Base-by-base conservation (phyloP, 495 filamentous ascomycete genomes). In the Margaritispora aquatica region DNA sequence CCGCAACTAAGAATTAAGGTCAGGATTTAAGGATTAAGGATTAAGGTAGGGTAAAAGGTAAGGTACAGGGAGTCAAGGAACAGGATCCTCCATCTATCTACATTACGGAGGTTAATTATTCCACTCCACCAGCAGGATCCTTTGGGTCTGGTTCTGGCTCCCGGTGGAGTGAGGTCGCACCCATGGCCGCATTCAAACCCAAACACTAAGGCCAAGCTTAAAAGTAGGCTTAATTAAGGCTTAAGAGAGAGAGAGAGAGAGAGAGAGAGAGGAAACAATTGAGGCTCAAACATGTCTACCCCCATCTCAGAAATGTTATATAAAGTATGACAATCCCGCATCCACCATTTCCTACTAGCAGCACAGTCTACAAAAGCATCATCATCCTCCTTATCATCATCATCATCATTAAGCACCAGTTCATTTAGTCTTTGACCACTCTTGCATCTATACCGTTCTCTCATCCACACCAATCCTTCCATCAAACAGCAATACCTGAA, bases 381-480 rank as follows among this genome's bases (percentile, higher is more conserved):
- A 58, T 61, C 62, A n/a, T 58, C 50, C 50, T 54, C 62, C 54
- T 61, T 50, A 52, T 41, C 50, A 56, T 26, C 48, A 47, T 17
- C 31, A 1, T 26, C 44, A 29, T n/a, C 23, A 24, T 29, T 38
- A 22, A 24, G 22, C 11, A 24, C 5, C 9, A 38, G 20, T 22
- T 0, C 29, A 34, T n/a, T 9, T 10, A 55, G 55, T 59, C 59
- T 62, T 50, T n/a, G 41, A 65, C 58, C 54, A 65, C 62, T 50
- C 31, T 49, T 52, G 38, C 56, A 19, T 49, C 13, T 48, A 51
- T 9, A 47, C 41, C 13, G 51, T 54, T 55, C 41, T 61, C 51
- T 61, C 55, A 57, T 31, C 24, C 57, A 49, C 51, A 51, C 51
- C 22, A 36, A 48, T n/a, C 36, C 31, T 63, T 55, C 47, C 47